Percentiles rank a stretch among this genome's conserved stretches.
phyloP scores from a whole-genome alignment of 192 early-diverging fungal genomes.

The Spizellomyces sp. region DNA sequence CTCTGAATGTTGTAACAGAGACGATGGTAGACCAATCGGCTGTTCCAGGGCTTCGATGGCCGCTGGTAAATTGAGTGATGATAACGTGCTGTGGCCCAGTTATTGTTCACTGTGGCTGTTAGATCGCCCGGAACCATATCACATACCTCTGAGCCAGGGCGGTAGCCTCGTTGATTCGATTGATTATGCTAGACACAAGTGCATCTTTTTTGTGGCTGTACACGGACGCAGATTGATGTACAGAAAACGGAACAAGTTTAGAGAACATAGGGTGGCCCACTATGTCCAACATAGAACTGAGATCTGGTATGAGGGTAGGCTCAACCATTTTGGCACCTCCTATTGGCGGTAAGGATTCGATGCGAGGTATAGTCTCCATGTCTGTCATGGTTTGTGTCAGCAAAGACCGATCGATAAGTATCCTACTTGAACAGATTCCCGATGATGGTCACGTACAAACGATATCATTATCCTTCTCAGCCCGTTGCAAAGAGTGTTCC shows the following conservation, averaged over 20 bases:
- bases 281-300: conserved; percentile 53
- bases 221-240: conserved; percentile 86
- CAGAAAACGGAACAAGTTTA: conserved; percentile 85
- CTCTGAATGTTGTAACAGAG: conserved; percentile 68
- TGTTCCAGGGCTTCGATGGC: conserved; percentile 74
- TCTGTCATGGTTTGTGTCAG: conserved; percentile 32
- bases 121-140: not conserved
- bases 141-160: conserved; percentile 34
- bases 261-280: conserved; percentile 78
- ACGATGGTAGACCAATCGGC: conserved; percentile 74
- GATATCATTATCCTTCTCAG: conserved; percentile 89
- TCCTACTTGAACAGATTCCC: no score
- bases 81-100: conserved; percentile 51
- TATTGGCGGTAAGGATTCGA: conserved; percentile 62
- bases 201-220: conserved; percentile 84
- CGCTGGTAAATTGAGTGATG: conserved; percentile 69
- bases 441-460: conserved; percentile 49
- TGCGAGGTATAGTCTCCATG: conserved; percentile 71
- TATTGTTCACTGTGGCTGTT: no score
- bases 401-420: no score
- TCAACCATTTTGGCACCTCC: conserved; percentile 74
- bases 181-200: conserved; percentile 68
- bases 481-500: conserved; percentile 48
- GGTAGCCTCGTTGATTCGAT: conserved; percentile 67
- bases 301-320: conserved; percentile 65